Conservation (phyloP, 345 rosid genomes). For the Nasturtium officinale region DNA sequence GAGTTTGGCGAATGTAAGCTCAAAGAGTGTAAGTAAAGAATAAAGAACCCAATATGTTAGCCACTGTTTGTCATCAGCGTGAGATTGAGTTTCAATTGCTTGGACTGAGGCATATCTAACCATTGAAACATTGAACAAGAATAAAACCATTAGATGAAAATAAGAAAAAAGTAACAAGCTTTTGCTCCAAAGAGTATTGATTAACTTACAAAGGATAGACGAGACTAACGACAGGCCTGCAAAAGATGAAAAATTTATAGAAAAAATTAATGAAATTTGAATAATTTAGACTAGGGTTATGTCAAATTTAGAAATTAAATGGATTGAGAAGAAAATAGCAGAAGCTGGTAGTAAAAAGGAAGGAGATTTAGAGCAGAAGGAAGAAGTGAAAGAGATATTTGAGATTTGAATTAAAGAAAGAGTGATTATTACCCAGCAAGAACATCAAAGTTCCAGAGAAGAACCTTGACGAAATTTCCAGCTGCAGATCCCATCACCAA, state of each 20-base stretch:
- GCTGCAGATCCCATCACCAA: conserved; percentile 69
- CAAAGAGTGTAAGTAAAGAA: conserved; percentile 81
- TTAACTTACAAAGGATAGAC: conserved; percentile 89
- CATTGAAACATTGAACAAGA: conserved; percentile 22
- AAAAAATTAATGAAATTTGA: background rate
- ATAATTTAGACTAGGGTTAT: background rate
- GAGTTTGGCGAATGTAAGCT: conserved; percentile 86
- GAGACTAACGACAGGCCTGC: conserved; percentile 93
- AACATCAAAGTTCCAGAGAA: conserved; percentile 79
- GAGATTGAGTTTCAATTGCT: conserved; percentile 89
- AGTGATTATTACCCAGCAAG: conserved; percentile 70
- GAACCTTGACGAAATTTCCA: conserved; percentile 66
- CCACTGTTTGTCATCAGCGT: conserved; percentile 88
- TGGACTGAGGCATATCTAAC: conserved; percentile 77
- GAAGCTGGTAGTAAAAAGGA: background rate
- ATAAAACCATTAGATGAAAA: conserved; percentile 17
- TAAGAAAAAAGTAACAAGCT: background rate
- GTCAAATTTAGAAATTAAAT: background rate
- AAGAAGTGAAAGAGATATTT: conserved; percentile 1
- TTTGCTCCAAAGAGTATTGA: background rate
- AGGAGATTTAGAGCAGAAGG: background rate
- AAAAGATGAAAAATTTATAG: conserved; percentile 20
- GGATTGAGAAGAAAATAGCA: background rate
- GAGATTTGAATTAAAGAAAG: background rate
- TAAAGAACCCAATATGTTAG: conserved; percentile 95